Base-by-base conservation (phyloP, 192 early-diverging fungal genomes). In the Pilaira anomala region DNA sequence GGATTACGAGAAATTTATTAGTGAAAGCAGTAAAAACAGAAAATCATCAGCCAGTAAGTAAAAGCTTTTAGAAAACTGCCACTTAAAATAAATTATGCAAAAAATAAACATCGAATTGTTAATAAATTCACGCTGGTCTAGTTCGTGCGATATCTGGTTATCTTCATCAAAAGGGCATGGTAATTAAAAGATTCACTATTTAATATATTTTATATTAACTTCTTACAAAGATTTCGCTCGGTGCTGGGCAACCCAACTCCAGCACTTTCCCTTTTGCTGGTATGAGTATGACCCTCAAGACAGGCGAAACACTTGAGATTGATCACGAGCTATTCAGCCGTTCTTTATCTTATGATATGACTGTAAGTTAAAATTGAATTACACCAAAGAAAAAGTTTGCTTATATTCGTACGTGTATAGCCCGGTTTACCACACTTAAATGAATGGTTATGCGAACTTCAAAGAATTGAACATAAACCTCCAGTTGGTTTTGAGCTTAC, bases 201-300 rank as follows among this genome's bases (percentile, higher is more conserved):
- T 5, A 50, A 44, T 25, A 22, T 9, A 12, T 19, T 63, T 24
- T 54, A 5, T 62, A 30, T 22, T 41, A 19, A 52, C 28, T 40
- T 11, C 45, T n/a, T 53, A 22, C 29, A 9, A 30, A 82, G 80
- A 80, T 92, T 48, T 87, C 87, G 33, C 76, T 92, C 1, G 88
- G 88, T 9, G 87, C 85, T 2, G 90, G 90, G 0, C 75, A 85
- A 39, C 90, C 88, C 4, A 88, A 89, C 54, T 76, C 81, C 0
- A 65, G 56, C 24, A 85, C 88, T 6, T 90, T 89, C 56, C 87
- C 88, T 8, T 83, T 88, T 56, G 78, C 68, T 7, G 71, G 74
- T 11, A 72, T 91, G 26, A 71, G 58, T 18, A 69, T 85, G 26
- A 76, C 68, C 0, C 74, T 87, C 1, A 83, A 85, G n/a, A 73